Base-by-base conservation (phyloP, 345 rosid genomes). In the Capsella bursapastoris region DNA sequence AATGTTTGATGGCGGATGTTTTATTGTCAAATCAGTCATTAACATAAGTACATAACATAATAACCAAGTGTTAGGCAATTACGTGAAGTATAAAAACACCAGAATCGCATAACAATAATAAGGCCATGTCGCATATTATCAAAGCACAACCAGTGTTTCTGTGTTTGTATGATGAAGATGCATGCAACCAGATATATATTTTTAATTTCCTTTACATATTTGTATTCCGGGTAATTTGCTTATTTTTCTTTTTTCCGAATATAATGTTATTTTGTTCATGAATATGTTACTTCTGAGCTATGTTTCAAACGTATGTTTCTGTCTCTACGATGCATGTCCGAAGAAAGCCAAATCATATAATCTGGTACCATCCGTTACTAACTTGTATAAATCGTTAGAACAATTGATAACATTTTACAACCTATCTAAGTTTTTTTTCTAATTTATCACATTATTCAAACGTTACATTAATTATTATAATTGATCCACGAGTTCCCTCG, bases 401-500 rank as follows among this genome's bases (percentile, higher is more conserved):
- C 38, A 10, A 51, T 60, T 41, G 25, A 68, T 67, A 60, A 4
- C 3, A 6, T 0, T 68, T 1, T 52, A 4, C 38, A 48, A 38
- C 43, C 76, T 48, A 70, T 38, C 45, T 38, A 49, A 22, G 25
- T 22, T 22, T 2, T 34, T 62, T 69, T 34, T 41, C 22, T 32
- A 52, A 14, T 47, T 44, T n/a, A 70, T 14, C 45, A 70, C 34
- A 49, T 12, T 4, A 49, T 27, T 15, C 4, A 40, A 47, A 11
- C 6, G 7, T 56, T 55, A 25, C 28, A 52, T 9, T 40, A 57
- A 41, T 58, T 44, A 67, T 73, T 56, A 87, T 27, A 82, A 83
- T 70, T 91, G 98, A 72, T 81, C 82, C 49, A 74, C 83, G 74
- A 91, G 68, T 44, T 86, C 89, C 61, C 81, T 81, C 2, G 92